Evolutionary conservation across 1,284 basidiomycete genomes (phyloP).

Genomic region (Fomes fomentarius): DNA sequence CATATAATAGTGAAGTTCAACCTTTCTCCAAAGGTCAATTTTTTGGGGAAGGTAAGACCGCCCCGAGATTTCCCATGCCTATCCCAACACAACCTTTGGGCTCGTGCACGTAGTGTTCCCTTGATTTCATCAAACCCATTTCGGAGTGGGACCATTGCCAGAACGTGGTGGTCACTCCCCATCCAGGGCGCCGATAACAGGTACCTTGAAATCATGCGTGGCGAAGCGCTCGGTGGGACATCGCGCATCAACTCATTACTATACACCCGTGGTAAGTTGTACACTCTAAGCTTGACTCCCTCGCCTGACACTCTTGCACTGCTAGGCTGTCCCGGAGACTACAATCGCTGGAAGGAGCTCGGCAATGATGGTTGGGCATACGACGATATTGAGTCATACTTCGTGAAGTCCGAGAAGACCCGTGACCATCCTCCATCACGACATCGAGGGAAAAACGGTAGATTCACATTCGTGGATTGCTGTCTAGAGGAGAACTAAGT

Average conservation of each 20-base stretch:
- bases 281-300: no score
- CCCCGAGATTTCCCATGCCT: no score
- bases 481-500: no score
- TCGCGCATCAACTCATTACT: constrained; percentile 46
- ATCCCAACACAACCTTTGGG: no score
- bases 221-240: constrained; percentile 45
- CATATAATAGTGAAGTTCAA: no score
- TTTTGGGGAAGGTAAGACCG: no score
- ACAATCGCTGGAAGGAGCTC: constrained; percentile 38
- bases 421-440: constrained; percentile 7
- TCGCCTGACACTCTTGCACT: no score
- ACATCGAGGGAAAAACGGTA: constrained; percentile 24
- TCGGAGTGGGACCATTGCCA: constrained; percentile 21
- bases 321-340: constrained; percentile 37
- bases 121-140: constrained; percentile 35
- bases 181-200: constrained; percentile 27
- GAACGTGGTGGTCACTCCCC: constrained; percentile 29
- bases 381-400: constrained; percentile 40
- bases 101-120: no score
- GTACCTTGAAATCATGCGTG: constrained; percentile 38
- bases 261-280: constrained; percentile 39
- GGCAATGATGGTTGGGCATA: constrained; percentile 42
- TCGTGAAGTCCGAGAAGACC: constrained; percentile 37
- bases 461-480: not conserved
- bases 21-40: no score